Percentiles rank a stretch among this genome's conserved stretches.
These are phyloP conservation scores for Podospora tetraspora DNA, from an alignment of 495 filamentous ascomycete genomes.

Conservation along the genomic window DNA sequence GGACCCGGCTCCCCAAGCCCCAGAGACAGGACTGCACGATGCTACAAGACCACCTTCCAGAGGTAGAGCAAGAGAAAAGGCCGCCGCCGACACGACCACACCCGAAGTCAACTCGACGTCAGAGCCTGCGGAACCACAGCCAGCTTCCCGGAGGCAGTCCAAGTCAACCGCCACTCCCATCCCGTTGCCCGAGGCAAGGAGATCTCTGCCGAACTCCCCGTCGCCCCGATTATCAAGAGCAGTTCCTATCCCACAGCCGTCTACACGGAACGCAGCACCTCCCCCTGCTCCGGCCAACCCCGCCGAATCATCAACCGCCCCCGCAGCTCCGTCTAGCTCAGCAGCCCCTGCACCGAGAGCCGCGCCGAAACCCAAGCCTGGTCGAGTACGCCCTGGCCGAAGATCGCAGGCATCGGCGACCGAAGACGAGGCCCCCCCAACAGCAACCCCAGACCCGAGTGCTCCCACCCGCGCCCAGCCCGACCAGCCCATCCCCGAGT, in stretches of 20 bases:
- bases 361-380: background rate
- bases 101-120: background rate
- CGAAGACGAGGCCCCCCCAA: constrained; percentile 2
- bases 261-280: background rate
- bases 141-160: background rate
- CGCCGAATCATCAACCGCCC: background rate
- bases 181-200: background rate
- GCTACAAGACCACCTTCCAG: background rate
- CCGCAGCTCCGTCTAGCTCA: background rate
- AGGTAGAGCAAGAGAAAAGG: background rate
- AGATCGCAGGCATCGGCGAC: background rate
- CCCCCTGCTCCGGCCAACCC: background rate
- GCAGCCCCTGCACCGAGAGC: background rate
- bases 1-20: background rate
- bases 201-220: background rate
- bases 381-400: background rate
- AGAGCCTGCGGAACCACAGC: background rate
- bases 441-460: background rate
- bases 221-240: background rate
- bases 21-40: background rate
- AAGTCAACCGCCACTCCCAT: background rate
- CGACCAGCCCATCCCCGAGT: constrained; percentile 5
- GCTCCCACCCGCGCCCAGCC: background rate
- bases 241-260: background rate
- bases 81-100: background rate